Percentiles rank a stretch among this genome's conserved stretches.
phyloP scores from a whole-genome alignment of 257 asterid genomes.

The Lithospermum erythrorhizon region DNA sequence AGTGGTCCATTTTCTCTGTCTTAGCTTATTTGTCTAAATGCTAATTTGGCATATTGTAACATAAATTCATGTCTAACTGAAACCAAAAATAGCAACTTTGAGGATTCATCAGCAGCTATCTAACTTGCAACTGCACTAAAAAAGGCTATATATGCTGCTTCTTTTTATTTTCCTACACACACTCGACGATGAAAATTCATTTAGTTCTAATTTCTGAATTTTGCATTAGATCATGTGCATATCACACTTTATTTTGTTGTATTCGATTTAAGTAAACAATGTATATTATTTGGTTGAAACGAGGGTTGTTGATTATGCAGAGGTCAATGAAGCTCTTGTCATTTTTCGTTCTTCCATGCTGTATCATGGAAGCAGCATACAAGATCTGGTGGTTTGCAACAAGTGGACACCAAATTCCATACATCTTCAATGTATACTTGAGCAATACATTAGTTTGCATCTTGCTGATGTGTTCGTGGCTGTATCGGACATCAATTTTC shows the following conservation, averaged over 20 bases:
- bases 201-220: background rate
- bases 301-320: conserved; percentile 31
- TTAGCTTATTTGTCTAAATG: background rate
- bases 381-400: conserved; percentile 96
- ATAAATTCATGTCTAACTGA: background rate
- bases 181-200: background rate
- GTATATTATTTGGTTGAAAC: no score
- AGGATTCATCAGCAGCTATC: background rate
- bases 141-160: background rate
- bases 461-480: conserved; percentile 67
- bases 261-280: no score
- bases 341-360: conserved; percentile 71
- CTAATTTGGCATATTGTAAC: background rate
- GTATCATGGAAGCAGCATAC: conserved; percentile 51
- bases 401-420: conserved; percentile 76
- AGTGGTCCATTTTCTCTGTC: background rate
- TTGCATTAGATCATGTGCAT: no score
- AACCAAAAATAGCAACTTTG: background rate
- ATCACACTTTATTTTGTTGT: no score
- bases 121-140: background rate
- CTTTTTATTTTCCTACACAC: background rate
- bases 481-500: conserved; percentile 64
- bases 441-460: conserved; percentile 53
- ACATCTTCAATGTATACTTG: conserved; percentile 43
- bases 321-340: conserved; percentile 77